phyloP scores from a whole-genome alignment of 1,139 yeast genomes.

The Kazachstania sp. region DNA sequence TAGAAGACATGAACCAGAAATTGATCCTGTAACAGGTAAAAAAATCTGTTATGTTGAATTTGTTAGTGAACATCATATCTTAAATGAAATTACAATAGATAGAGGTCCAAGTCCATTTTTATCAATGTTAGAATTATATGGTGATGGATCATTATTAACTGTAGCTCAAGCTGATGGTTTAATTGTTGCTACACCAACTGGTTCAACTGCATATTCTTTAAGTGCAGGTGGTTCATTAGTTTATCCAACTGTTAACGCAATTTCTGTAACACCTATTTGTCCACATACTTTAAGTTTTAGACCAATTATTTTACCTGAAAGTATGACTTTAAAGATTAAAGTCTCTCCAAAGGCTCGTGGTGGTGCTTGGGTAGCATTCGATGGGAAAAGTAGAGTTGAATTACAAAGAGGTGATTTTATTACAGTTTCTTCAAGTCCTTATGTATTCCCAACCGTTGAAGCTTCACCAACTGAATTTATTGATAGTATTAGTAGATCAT shows the following conservation, averaged over 20 bases:
- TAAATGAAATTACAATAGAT: constrained; percentile 78
- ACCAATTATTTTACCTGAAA: constrained; percentile 79
- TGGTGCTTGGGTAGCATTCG: constrained; percentile 88
- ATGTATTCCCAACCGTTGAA: constrained; percentile 78
- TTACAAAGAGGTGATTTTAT: constrained; percentile 67
- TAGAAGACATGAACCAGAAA: constrained; percentile 21
- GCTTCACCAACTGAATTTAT: constrained; percentile 70
- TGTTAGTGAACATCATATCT: constrained; percentile 66
- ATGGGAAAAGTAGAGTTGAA: constrained; percentile 75
- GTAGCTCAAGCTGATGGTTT: constrained; percentile 89
- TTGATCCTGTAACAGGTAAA: constrained; percentile 18
- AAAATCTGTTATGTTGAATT: constrained; percentile 45
- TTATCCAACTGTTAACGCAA: constrained; percentile 83
- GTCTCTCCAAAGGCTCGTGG: constrained; percentile 60
- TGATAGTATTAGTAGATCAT: constrained; percentile 73
- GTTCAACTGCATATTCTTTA: constrained; percentile 82
- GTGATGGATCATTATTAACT: constrained; percentile 71
- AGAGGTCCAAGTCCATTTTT: constrained; percentile 87
- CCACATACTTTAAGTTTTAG: constrained; percentile 86
- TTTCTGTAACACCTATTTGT: constrained; percentile 83
- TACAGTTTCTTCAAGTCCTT: constrained; percentile 68
- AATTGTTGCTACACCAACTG: constrained; percentile 85
- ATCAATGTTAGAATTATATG: constrained; percentile 73
- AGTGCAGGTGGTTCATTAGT: constrained; percentile 92
- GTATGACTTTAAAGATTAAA: constrained; percentile 67